Percentiles rank a stretch among this genome's conserved stretches.
phyloP scores from a whole-genome alignment of 129 eudicot species.

The Erigeron canadensis region DNA sequence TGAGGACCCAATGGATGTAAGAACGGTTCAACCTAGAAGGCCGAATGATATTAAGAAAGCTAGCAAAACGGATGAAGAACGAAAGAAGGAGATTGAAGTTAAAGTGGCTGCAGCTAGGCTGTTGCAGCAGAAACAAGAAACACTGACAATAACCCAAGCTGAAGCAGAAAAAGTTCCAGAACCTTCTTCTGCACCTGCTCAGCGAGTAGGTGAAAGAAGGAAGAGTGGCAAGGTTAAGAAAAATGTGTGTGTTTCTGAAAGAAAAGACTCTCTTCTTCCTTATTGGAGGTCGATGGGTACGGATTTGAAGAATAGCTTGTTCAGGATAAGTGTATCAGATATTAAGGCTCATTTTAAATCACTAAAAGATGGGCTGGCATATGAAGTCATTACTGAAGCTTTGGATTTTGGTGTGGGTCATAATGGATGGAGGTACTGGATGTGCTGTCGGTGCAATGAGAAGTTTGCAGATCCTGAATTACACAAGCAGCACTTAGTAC shows the following conservation, averaged over 20 bases:
- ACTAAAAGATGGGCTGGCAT: slow-evolving; percentile 48
- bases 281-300: slow-evolving; percentile 72
- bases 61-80: slow-evolving; percentile 75
- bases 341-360: slow-evolving; percentile 63
- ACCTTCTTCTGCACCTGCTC: slow-evolving; percentile 49
- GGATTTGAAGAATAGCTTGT: slow-evolving; percentile 59
- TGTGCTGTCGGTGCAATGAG: slow-evolving; percentile 79
- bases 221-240: slow-evolving; percentile 55
- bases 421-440: slow-evolving; percentile 79
- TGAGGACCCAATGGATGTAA: slow-evolving; percentile 91
- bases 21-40: slow-evolving; percentile 58
- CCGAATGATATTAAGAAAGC: slow-evolving; percentile 95
- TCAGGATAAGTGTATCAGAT: slow-evolving; percentile 54
- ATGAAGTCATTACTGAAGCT: slow-evolving; percentile 73
- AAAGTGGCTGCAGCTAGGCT: slow-evolving; percentile 89
- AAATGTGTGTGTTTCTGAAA: slow-evolving; percentile 58
- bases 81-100: slow-evolving; percentile 88
- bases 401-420: slow-evolving; percentile 52
- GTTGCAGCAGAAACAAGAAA: slow-evolving; percentile 70
- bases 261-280: slow-evolving; percentile 60
- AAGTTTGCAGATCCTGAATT: slow-evolving; percentile 54
- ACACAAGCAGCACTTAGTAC: slow-evolving; percentile 65
- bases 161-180: slow-evolving; percentile 50
- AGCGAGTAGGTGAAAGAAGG: slow-evolving; percentile 59
- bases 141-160: slow-evolving; percentile 29